Conservation (phyloP, 163 green algal species). For the Scenedesmus sp. region DNA sequence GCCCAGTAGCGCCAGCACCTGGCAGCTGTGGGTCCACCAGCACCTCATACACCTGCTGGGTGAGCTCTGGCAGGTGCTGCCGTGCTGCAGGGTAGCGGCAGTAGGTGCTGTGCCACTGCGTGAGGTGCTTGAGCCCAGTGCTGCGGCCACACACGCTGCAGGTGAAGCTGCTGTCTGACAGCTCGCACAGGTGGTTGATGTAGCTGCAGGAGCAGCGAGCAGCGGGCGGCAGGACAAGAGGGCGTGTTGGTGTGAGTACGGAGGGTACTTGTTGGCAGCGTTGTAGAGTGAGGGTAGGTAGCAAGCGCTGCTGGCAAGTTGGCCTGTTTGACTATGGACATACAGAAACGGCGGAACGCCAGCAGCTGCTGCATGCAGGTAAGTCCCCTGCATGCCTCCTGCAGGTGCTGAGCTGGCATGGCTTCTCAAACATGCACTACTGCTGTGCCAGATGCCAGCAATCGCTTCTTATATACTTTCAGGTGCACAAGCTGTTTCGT, state of each 20-base stretch:
- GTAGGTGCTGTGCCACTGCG: conserved; percentile 46
- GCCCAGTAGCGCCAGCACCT: background rate
- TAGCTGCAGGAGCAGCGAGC: conserved; percentile 64
- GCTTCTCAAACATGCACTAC: no score
- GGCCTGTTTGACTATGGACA: background rate
- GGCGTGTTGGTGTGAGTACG: background rate
- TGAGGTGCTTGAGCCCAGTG: conserved; percentile 45
- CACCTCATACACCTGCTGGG: conserved; percentile 33
- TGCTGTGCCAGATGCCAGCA: background rate
- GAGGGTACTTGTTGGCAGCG: background rate
- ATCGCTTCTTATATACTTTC: background rate
- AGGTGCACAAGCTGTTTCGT: background rate
- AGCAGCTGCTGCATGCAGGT: background rate
- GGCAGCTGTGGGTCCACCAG: conserved; percentile 36
- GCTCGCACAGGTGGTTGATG: conserved; percentile 78
- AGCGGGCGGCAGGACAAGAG: background rate
- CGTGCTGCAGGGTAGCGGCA: conserved; percentile 44
- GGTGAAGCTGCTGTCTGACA: conserved; percentile 66
- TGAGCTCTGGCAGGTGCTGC: conserved; percentile 42
- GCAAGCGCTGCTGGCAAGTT: background rate
- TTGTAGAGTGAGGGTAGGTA: background rate
- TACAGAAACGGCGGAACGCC: background rate
- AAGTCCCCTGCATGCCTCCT: background rate
- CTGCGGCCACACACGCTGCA: conserved; percentile 50
- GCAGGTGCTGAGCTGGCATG: background rate